Evolutionary conservation across 768 basidiomycete species (phyloP).

Genomic region (Pleurotus salmoneostramineus): DNA sequence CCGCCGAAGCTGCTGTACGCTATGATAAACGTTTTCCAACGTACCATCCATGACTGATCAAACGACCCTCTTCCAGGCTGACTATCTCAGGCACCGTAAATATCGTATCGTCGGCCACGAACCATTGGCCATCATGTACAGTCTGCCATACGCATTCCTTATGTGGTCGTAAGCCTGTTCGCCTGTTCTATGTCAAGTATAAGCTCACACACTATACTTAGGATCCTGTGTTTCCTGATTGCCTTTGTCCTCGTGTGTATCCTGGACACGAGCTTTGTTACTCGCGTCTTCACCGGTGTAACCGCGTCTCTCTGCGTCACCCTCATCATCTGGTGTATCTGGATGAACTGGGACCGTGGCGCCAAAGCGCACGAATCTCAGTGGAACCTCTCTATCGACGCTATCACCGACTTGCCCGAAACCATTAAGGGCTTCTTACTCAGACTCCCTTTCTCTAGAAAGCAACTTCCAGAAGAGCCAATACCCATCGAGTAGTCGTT

Average conservation of each 20-base stretch:
- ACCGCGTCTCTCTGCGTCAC: conserved; percentile 17
- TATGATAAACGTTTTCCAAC: conserved; percentile 2
- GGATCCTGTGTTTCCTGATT: conserved; percentile 28
- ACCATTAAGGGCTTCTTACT: neutral
- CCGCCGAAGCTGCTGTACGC: conserved; percentile 28
- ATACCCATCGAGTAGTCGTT: too few relatives aligned
- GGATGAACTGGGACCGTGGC: conserved; percentile 15
- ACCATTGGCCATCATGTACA: conserved; percentile 33
- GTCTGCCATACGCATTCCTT: conserved; percentile 34
- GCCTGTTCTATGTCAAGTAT: neutral
- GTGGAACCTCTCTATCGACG: neutral
- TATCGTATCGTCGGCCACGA: conserved; percentile 24
- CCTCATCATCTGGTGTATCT: conserved; percentile 24
- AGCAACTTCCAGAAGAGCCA: neutral
- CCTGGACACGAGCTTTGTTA: conserved; percentile 13
- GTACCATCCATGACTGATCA: too few relatives aligned
- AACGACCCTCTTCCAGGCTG: conserved; percentile 14
- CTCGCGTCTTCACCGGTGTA: conserved; percentile 21
- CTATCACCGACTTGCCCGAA: neutral
- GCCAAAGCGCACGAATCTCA: neutral
- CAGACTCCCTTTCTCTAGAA: neutral
- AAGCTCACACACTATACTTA: conserved; percentile 9
- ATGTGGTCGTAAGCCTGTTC: conserved; percentile 31
- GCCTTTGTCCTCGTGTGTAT: conserved; percentile 28
- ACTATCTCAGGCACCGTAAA: conserved; percentile 17